Evolutionary conservation across 1,284 basidiomycete species (phyloP).

Genomic region (Stygiomarasmius scandens): DNA sequence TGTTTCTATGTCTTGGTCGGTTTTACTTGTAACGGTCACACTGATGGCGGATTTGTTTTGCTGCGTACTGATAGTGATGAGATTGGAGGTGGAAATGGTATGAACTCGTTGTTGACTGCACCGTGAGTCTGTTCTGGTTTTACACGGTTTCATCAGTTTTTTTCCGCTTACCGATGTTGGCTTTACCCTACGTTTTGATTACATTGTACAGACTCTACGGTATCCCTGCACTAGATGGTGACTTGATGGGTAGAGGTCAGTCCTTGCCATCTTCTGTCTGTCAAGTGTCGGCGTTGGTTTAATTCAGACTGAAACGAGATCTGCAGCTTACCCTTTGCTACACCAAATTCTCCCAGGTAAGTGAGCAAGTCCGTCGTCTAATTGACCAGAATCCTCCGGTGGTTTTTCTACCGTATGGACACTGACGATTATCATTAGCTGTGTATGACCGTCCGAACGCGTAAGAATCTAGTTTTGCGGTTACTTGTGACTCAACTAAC

Average conservation of each 20-base stretch:
- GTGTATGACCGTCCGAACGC: conserved; percentile 34
- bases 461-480: conserved; percentile 25
- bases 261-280: conserved; percentile 4
- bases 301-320: neutral
- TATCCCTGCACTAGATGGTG: conserved; percentile 46
- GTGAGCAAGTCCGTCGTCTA: conserved; percentile 10
- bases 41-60: no score
- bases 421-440: conserved; percentile 18
- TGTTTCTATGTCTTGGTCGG: neutral
- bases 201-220: conserved; percentile 24
- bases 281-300: conserved; percentile 16
- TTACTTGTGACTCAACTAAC: neutral
- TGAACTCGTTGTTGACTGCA: conserved; percentile 51
- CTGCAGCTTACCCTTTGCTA: conserved; percentile 26
- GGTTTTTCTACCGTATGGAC: neutral
- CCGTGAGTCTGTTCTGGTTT: conserved; percentile 22
- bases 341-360: conserved; percentile 36
- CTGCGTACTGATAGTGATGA: conserved; percentile 45
- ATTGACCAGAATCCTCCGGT: neutral
- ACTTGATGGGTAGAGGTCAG: conserved; percentile 52
- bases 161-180: no score
- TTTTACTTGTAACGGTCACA: no score
- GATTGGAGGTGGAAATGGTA: conserved; percentile 59
- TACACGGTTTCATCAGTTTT: no score
- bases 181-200: no score